phyloP scores from a whole-genome alignment of 2,329 filamentous ascomycete genomes.

The Ophiosphaerella narmari region DNA sequence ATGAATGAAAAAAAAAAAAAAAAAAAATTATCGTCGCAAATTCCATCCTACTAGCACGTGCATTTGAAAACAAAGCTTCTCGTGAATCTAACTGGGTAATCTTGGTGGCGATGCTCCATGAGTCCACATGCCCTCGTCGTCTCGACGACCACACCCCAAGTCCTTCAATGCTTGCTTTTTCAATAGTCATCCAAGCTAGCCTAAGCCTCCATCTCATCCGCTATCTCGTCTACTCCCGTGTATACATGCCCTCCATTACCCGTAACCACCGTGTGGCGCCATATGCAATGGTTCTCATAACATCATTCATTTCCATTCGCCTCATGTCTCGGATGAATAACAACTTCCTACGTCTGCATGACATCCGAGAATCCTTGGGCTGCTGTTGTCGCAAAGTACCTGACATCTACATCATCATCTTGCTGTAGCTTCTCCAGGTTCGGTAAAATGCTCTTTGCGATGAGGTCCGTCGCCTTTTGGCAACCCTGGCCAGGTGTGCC shows the following conservation, averaged over 20 bases:
- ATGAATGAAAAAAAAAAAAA: neutral
- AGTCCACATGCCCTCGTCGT: conserved; percentile 26
- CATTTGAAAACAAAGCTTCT: conserved; percentile 23
- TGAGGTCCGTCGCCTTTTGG: conserved; percentile 75
- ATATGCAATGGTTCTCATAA: conserved; percentile 16
- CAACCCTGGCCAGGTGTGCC: conserved; percentile 64
- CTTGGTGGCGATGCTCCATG: conserved; percentile 30
- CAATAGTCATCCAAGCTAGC: conserved; percentile 17
- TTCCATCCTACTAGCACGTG: conserved; percentile 7
- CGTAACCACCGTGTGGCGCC: conserved; percentile 12
- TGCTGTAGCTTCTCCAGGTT: conserved; percentile 94
- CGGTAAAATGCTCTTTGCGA: conserved; percentile 83
- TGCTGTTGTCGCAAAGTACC: conserved; percentile 95
- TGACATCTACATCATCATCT: conserved; percentile 96
- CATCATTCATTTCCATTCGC: conserved; percentile 19
- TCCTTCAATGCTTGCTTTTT: conserved; percentile 26
- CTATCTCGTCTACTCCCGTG: conserved; percentile 10
- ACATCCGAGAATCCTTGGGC: conserved; percentile 58
- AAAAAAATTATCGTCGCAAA: neutral
- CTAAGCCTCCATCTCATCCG: conserved; percentile 14
- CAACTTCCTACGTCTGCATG: conserved; percentile 45
- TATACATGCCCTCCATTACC: conserved; percentile 33
- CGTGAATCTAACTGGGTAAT: conserved; percentile 37
- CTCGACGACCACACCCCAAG: conserved; percentile 9
- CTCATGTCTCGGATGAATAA: conserved; percentile 8